A percentile compares a stretch with the other conserved stretches of the same genome.
Conservation (phyloP, 2,329 filamentous ascomycete genomes). For the Calonectria hawksworthii region DNA sequence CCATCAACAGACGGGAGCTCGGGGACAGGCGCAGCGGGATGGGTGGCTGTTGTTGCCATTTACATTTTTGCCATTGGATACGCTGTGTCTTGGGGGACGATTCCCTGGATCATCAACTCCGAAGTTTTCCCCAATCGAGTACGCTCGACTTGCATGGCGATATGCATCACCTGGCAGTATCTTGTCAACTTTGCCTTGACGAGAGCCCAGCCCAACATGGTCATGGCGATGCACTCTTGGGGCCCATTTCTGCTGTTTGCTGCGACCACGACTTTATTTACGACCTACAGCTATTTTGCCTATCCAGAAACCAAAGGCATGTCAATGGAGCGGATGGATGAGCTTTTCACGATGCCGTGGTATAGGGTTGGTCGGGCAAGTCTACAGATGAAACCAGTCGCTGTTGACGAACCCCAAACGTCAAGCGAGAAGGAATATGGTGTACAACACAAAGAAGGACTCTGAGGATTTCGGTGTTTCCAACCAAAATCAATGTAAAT, state of each 20-base stretch:
- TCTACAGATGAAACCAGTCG: not conserved
- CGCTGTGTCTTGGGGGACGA: conserved; percentile 25
- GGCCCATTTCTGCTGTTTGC: conserved; percentile 23
- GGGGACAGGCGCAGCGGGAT: conserved; percentile 13
- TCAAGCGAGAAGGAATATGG: not conserved
- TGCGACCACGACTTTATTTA: not conserved
- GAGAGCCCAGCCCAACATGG: conserved; percentile 26
- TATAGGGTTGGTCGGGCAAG: conserved; percentile 19
- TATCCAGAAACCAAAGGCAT: conserved; percentile 24
- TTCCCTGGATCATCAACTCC: conserved; percentile 28
- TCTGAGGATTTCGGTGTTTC: too few species aligned
- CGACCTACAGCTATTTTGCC: conserved; percentile 20
- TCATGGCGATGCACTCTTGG: conserved; percentile 26
- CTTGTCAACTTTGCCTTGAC: conserved; percentile 25
- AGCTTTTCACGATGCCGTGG: conserved; percentile 25
- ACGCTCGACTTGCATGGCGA: conserved; percentile 21
- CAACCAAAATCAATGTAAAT: not conserved
- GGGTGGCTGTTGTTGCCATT: conserved; percentile 25
- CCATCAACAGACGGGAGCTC: conserved; percentile 9
- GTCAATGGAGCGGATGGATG: conserved; percentile 26
- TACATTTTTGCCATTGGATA: conserved; percentile 28
- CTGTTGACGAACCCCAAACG: not conserved
- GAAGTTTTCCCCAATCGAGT: conserved; percentile 21
- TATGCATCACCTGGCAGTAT: conserved; percentile 25
- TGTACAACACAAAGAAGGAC: not conserved